A percentile compares a stretch with the other conserved stretches of the same genome.
These are phyloP conservation scores for Fusarium udum DNA, from an alignment of 2,329 filamentous ascomycete species.

Conservation along the genomic window DNA sequence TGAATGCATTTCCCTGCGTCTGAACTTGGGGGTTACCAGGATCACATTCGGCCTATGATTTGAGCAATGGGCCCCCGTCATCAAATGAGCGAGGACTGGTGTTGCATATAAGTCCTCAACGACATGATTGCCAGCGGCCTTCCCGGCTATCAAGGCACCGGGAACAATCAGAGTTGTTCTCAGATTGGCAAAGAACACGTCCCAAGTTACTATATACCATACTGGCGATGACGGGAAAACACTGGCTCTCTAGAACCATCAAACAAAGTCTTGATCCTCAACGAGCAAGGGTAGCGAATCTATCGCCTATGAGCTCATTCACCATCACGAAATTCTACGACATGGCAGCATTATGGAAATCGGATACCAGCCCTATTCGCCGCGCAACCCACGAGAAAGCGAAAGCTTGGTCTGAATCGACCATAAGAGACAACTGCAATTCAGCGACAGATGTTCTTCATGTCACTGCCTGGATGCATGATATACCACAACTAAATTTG, in stretches of 20 bases:
- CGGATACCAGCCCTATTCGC: neutral
- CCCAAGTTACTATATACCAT: neutral
- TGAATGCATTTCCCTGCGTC: too few species aligned
- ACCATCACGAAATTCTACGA: neutral
- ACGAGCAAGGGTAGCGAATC: neutral
- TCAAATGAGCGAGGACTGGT: too few species aligned
- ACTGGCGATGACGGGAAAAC: neutral
- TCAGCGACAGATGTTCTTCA: neutral
- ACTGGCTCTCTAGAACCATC: neutral
- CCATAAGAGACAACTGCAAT: neutral
- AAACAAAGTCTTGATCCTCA: neutral
- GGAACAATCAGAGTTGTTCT: neutral
- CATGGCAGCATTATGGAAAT: neutral
- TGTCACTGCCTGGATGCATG: neutral
- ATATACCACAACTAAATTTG: neutral
- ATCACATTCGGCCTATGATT: too few species aligned
- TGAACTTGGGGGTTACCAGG: too few species aligned
- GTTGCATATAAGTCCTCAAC: too few species aligned
- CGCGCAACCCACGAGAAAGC: neutral
- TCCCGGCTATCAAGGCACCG: too few species aligned
- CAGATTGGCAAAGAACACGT: neutral
- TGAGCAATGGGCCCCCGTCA: too few species aligned
- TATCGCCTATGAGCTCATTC: neutral
- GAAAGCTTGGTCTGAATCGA: neutral
- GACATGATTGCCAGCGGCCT: too few species aligned